phyloP scores from a whole-genome alignment of 2,329 filamentous ascomycete species.

The Ophiostoma novo-ulmi region DNA sequence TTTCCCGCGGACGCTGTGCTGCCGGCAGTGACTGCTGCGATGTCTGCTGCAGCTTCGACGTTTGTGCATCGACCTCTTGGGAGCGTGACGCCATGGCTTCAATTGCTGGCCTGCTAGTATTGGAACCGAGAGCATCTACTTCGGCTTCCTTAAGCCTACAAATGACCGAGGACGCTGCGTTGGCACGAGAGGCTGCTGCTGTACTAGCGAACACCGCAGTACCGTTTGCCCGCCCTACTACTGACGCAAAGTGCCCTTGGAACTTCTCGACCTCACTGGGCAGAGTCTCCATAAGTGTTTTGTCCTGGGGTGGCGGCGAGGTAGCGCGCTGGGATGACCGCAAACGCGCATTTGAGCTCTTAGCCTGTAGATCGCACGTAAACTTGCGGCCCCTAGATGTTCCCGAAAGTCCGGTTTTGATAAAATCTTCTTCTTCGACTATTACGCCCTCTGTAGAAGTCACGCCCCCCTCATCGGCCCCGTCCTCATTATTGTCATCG shows the following conservation, averaged over 20 bases:
- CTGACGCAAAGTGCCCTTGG: constrained; percentile 28
- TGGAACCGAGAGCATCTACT: not conserved
- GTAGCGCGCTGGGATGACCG: constrained; percentile 27
- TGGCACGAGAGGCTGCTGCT: not conserved
- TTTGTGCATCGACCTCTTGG: constrained; percentile 37
- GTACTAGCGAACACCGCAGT: constrained; percentile 37
- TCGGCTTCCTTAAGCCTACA: constrained; percentile 12
- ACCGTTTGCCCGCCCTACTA: constrained; percentile 33
- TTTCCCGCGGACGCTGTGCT: not conserved
- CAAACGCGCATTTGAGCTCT: not conserved
- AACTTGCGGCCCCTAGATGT: not conserved
- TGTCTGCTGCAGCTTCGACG: constrained; percentile 18
- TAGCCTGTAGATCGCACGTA: not conserved
- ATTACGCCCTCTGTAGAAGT: not conserved
- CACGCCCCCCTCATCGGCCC: not conserved
- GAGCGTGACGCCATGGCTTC: too few relatives aligned
- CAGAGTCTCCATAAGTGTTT: constrained; percentile 33
- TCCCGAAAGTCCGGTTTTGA: constrained; percentile 22
- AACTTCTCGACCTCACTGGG: constrained; percentile 39
- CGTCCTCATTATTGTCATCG: not conserved
- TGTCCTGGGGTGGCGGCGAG: constrained; percentile 43
- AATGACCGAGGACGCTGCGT: not conserved
- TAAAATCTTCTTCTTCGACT: constrained; percentile 21
- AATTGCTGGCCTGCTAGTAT: not conserved
- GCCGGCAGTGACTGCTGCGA: not conserved